phyloP scores from a whole-genome alignment of 2,329 filamentous ascomycete species.

The Penicillium glabrum region DNA sequence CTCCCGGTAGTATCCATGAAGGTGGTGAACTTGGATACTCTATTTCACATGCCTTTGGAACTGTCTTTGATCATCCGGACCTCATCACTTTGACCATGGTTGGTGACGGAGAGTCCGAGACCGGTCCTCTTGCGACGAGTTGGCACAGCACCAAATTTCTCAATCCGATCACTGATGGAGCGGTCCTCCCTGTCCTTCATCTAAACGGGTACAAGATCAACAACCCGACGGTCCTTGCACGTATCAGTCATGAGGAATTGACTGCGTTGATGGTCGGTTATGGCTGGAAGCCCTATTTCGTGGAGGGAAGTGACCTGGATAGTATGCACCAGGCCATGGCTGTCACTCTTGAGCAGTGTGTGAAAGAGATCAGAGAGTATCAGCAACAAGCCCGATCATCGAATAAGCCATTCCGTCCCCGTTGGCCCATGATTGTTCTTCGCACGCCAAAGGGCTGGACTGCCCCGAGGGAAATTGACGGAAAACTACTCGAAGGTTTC shows the following conservation, averaged over 20 bases:
- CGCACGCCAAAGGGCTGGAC: slow-evolving; percentile 80
- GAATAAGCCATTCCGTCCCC: slow-evolving; percentile 67
- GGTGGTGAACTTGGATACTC: slow-evolving; percentile 82
- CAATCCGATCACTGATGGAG: slow-evolving; percentile 75
- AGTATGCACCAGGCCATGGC: slow-evolving; percentile 84
- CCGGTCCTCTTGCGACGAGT: slow-evolving; percentile 72
- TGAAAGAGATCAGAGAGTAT: slow-evolving; percentile 65
- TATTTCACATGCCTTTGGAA: slow-evolving; percentile 74
- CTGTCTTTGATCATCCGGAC: slow-evolving; percentile 72
- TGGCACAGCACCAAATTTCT: slow-evolving; percentile 85
- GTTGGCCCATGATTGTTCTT: slow-evolving; percentile 78
- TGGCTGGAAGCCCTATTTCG: slow-evolving; percentile 77
- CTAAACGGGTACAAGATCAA: slow-evolving; percentile 86
- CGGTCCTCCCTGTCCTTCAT: slow-evolving; percentile 74
- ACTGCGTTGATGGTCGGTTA: slow-evolving; percentile 69
- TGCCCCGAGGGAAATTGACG: slow-evolving; percentile 68
- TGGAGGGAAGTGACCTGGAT: slow-evolving; percentile 71
- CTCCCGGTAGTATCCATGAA: slow-evolving; percentile 74
- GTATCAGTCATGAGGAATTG: slow-evolving; percentile 73
- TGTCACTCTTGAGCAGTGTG: slow-evolving; percentile 69
- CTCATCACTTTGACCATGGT: slow-evolving; percentile 77
- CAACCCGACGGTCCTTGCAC: slow-evolving; percentile 71
- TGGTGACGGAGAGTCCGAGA: slow-evolving; percentile 79
- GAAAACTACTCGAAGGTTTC: slow-evolving; percentile 71
- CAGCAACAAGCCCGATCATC: slow-evolving; percentile 72